Conservation (phyloP, 2,329 filamentous ascomycete genomes). For the Hypoxylon sp. region DNA sequence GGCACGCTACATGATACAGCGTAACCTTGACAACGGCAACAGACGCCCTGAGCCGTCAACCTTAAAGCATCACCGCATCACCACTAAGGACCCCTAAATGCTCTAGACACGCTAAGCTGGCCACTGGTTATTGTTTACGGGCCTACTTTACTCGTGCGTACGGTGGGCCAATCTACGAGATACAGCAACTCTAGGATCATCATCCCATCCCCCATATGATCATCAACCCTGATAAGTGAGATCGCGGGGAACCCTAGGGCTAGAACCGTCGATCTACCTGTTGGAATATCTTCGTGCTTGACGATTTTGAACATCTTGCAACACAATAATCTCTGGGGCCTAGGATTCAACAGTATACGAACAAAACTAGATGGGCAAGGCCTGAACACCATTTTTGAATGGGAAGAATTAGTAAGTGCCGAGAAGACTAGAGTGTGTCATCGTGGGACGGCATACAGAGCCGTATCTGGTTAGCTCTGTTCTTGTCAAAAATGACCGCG, state of each 20-base stretch:
- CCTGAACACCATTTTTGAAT: background rate
- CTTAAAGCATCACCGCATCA: constrained; percentile 29
- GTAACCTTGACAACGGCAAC: constrained; percentile 25
- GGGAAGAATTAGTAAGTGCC: background rate
- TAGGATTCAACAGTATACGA: background rate
- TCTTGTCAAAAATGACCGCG: constrained; percentile 6
- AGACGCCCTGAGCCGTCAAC: constrained; percentile 18
- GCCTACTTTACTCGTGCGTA: constrained; percentile 3
- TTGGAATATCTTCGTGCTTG: constrained; percentile 28
- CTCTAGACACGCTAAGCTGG: constrained; percentile 6
- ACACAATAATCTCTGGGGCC: constrained; percentile 29
- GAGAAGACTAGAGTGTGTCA: constrained; percentile 11
- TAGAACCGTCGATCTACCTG: constrained; percentile 33
- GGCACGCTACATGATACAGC: constrained; percentile 26
- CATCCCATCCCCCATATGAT: constrained; percentile 39
- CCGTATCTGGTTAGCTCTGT: constrained; percentile 8
- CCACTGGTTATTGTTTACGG: constrained; percentile 25
- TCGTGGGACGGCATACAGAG: constrained; percentile 6
- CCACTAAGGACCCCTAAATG: constrained; percentile 28
- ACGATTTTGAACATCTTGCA: constrained; percentile 35
- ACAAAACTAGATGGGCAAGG: background rate
- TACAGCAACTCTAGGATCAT: constrained; percentile 30
- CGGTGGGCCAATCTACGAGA: constrained; percentile 28
- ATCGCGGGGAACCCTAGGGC: constrained; percentile 38
- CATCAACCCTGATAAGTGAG: constrained; percentile 34